These are phyloP conservation scores for Dysphania ambrosioides DNA, from an alignment of 148 eudicot genomes.

Conservation along the genomic window DNA sequence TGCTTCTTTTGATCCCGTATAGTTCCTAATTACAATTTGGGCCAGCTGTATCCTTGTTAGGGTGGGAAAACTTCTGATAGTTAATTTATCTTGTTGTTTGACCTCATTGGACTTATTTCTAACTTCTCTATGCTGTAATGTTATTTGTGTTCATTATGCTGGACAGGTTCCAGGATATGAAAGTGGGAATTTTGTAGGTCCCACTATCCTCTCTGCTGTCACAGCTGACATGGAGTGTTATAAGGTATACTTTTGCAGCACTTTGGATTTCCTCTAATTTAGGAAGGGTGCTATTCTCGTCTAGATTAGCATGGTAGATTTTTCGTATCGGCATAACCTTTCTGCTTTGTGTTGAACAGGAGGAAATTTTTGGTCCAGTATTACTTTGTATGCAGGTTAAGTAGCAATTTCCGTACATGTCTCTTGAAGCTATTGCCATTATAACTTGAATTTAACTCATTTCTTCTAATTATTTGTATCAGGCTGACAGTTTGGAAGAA, in stretches of 20 bases:
- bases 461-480: slow-evolving; percentile 9
- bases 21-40: background rate
- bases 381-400: slow-evolving; percentile 92
- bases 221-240: slow-evolving; percentile 93
- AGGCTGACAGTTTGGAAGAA: slow-evolving; percentile 96
- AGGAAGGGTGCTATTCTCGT: background rate
- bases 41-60: background rate
- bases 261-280: background rate
- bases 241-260: slow-evolving; percentile 45
- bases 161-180: slow-evolving; percentile 90
- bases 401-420: slow-evolving; percentile 3
- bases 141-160: too few species aligned
- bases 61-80: slow-evolving; percentile 12
- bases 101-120: background rate
- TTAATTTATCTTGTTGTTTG: background rate
- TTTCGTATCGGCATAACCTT: background rate
- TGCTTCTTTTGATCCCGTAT: background rate
- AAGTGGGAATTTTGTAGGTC: slow-evolving; percentile 88
- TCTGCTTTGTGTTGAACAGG: slow-evolving; percentile 44
- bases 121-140: too few species aligned
- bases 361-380: slow-evolving; percentile 98
- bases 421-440: background rate
- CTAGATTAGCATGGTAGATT: background rate
- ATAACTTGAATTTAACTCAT: slow-evolving; percentile 6
- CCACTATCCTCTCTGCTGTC: slow-evolving; percentile 83